A percentile compares a stretch with the other conserved stretches of the same genome.
These are phyloP conservation scores for Aureobasidium melanogenum DNA, from an alignment of 2,329 filamentous ascomycete species.

Conservation along the genomic window DNA sequence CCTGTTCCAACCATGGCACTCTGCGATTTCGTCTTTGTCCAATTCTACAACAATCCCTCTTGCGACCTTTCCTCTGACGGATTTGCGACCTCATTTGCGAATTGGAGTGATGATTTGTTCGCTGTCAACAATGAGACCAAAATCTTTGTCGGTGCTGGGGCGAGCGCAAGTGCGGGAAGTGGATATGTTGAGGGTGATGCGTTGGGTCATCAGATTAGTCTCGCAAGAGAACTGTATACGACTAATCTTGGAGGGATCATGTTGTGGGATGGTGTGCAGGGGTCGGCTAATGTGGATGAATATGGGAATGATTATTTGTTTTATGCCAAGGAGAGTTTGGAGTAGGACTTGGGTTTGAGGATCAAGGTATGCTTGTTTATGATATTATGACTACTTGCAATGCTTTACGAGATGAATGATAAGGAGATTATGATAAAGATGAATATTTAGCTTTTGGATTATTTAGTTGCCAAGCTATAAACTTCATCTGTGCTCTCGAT, in stretches of 20 bases:
- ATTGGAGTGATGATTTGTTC: conserved; percentile 26
- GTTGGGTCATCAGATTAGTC: conserved; percentile 23
- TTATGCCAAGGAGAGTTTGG: conserved; percentile 10
- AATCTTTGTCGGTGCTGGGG: conserved; percentile 29
- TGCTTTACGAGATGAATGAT: neutral
- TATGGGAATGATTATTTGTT: conserved; percentile 12
- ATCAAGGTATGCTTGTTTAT: neutral
- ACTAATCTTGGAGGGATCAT: conserved; percentile 32
- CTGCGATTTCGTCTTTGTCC: conserved; percentile 33
- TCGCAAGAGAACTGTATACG: conserved; percentile 21
- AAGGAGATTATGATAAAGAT: neutral
- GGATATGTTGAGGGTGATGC: conserved; percentile 25
- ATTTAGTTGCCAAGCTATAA: neutral
- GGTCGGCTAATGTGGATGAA: conserved; percentile 21
- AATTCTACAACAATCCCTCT: conserved; percentile 37
- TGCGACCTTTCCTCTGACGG: conserved; percentile 24
- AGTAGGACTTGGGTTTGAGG: neutral
- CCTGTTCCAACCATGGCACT: conserved; percentile 24
- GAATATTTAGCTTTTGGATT: neutral
- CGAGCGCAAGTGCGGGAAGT: conserved; percentile 22
- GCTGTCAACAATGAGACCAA: conserved; percentile 21
- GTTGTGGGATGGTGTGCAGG: conserved; percentile 31
- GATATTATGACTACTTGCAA: neutral
- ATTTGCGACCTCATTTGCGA: conserved; percentile 21
- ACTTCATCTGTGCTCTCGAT: neutral